These are phyloP conservation scores for Thraustotheca clavata DNA, from an alignment of 352 stramenopile genomes.

Conservation along the genomic window DNA sequence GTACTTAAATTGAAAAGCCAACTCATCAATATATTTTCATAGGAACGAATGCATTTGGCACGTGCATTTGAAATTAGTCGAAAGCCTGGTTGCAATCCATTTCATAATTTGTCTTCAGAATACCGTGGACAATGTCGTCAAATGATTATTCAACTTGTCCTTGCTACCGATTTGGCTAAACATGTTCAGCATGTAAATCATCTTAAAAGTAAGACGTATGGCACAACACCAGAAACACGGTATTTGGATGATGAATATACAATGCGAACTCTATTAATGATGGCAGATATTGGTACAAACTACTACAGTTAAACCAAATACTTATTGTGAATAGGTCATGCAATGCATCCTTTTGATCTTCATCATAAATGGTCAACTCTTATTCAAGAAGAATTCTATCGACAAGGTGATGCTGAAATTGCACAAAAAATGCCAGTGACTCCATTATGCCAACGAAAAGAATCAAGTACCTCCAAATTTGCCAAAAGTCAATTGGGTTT, in stretches of 20 bases:
- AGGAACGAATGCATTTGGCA: conserved; percentile 62
- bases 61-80: conserved; percentile 54
- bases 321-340: conserved; percentile 27
- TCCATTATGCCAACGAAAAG: conserved; percentile 48
- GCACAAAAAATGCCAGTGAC: conserved; percentile 49
- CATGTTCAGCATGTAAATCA: conserved; percentile 69
- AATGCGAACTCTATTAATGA: conserved; percentile 66
- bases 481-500: conserved; percentile 67
- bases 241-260: conserved; percentile 36
- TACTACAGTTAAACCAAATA: neutral
- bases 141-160: conserved; percentile 76
- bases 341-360: conserved; percentile 48
- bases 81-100: conserved; percentile 63
- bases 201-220: conserved; percentile 68
- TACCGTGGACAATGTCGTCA: conserved; percentile 43
- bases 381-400: conserved; percentile 59
- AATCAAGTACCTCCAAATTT: conserved; percentile 30
- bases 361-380: conserved; percentile 54
- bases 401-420: conserved; percentile 50
- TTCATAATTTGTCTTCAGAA: conserved; percentile 48
- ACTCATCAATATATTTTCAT: neutral
- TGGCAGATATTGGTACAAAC: conserved; percentile 44
- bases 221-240: neutral
- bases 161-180: conserved; percentile 66
- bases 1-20: conserved; percentile 25